These are phyloP conservation scores for Sideroxylon spinosum DNA, from an alignment of 179 eudicot species.

Conservation along the genomic window DNA sequence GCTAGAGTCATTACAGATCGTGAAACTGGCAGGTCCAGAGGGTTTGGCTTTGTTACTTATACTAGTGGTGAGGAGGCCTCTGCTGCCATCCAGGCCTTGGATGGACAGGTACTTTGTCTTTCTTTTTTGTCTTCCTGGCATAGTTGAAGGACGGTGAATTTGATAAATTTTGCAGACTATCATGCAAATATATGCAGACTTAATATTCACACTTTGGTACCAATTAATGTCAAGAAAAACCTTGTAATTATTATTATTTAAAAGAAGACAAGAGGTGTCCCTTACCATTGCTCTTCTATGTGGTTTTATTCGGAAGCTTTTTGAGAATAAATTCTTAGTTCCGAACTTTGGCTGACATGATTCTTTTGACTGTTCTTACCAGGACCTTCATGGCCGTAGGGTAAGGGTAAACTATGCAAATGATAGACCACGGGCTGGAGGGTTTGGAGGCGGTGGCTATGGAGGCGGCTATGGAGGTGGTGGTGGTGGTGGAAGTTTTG, in stretches of 20 bases:
- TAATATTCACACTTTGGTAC: background rate
- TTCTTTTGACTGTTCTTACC: constrained; percentile 10
- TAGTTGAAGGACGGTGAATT: background rate
- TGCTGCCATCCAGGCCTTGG: constrained; percentile 74
- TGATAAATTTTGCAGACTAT: too few relatives aligned
- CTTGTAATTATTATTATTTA: too few relatives aligned
- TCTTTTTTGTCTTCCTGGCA: background rate
- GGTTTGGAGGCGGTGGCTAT: constrained; percentile 34
- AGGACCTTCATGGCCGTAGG: constrained; percentile 75
- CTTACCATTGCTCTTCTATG: background rate
- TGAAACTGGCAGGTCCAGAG: constrained; percentile 73
- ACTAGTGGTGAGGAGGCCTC: constrained; percentile 59
- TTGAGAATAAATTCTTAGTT: background rate
- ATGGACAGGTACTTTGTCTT: constrained; percentile 49
- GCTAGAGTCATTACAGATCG: constrained; percentile 76
- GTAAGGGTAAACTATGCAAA: constrained; percentile 68
- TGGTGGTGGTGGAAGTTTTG: constrained; percentile 14
- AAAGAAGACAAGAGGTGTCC: background rate
- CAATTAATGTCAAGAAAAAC: background rate
- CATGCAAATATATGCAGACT: too few relatives aligned
- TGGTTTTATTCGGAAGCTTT: background rate
- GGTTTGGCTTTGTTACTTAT: constrained; percentile 83
- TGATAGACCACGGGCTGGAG: constrained; percentile 48
- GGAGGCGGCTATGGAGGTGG: constrained; percentile 25
- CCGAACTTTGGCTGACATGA: background rate